Percentiles rank a stretch among this genome's conserved stretches.
Conservation (phyloP, 306 rosid species). For the Aeschynomene evenia region DNA sequence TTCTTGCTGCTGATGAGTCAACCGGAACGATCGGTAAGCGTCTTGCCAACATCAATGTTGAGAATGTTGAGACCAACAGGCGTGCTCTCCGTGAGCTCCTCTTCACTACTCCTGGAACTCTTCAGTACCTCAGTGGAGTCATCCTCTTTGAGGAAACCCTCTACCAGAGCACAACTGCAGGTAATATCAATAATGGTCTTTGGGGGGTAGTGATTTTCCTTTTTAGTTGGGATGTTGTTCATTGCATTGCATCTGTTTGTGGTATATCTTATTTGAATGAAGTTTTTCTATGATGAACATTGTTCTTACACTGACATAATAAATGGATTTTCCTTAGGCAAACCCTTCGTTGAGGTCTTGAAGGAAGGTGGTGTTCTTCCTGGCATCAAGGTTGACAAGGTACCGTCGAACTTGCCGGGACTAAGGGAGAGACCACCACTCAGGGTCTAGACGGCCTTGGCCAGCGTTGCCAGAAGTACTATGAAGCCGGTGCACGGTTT, state of each 20-base stretch:
- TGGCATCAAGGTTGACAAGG: slow-evolving; percentile 52
- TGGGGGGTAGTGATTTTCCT: not conserved
- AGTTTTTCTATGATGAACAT: not conserved
- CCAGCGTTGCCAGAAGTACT: slow-evolving; percentile 37
- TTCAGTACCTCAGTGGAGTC: slow-evolving; percentile 38
- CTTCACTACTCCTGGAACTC: slow-evolving; percentile 40
- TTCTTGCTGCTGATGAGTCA: slow-evolving; percentile 50
- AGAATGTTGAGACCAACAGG: slow-evolving; percentile 42
- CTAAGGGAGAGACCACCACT: slow-evolving; percentile 43
- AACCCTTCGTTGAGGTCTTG: slow-evolving; percentile 41
- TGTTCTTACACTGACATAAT: not conserved
- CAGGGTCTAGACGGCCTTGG: slow-evolving; percentile 48
- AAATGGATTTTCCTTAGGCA: slow-evolving; percentile 26
- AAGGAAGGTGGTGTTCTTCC: slow-evolving; percentile 45
- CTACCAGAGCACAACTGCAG: slow-evolving; percentile 44
- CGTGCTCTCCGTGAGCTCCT: slow-evolving; percentile 47
- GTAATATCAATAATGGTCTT: slow-evolving; percentile 14
- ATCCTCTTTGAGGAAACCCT: slow-evolving; percentile 48
- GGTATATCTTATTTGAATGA: not conserved
- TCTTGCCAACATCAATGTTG: slow-evolving; percentile 39
- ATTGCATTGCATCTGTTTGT: not conserved
- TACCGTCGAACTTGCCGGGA: slow-evolving; percentile 40
- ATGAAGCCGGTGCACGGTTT: slow-evolving; percentile 42
- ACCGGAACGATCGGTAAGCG: slow-evolving; percentile 44
- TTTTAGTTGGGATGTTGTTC: not conserved